Evolutionary conservation across 2,329 filamentous ascomycete genomes (phyloP), one percentile per base, ranked within the genome.

Genomic region (Pseudogymnoascus sp.): DNA sequence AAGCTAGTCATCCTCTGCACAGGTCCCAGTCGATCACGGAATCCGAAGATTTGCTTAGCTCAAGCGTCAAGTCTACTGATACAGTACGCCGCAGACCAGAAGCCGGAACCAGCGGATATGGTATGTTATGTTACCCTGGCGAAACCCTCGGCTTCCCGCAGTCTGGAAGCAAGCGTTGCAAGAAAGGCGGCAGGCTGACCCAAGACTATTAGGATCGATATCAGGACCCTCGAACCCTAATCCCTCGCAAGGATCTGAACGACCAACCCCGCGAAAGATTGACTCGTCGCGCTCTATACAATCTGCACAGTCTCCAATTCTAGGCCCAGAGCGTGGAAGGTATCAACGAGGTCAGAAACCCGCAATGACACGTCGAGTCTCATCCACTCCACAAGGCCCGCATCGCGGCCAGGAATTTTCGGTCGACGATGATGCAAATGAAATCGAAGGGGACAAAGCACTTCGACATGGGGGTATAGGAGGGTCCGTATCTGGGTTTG

Each of bases 371-470:
- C 88, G 91, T 68, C 87, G 91, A 65, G 81, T 87, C 64, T 93
- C 91, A 1, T 91, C 91, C 23, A 90, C 84, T 63, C 76, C 73
- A 21, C 81, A 85, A 70, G 86, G 86, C 42, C 92, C 91, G 2
- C 86, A 93, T 72, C 88, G 91, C 62, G 90, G 93, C 31, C 89
- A 90, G 66, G 82, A 93, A 65, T 97, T 96, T 77, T 97, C 93
- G 0, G 91, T 91, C 59, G 93, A 97, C 72, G 93, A 97, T 74
- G 92, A 91, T 71, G 80, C 87, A 23, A 82, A 86, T 67, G 93
- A 97, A 75, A 86, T 96, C 18, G 87, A 90, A 71, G 84, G 85
- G 66, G 89, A 92, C 70, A 77, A 76, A 49, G 78, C 75, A 65
- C 78, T 82, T 68, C 78, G 84, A 63, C 75, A 78, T 67, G 67